Base-by-base conservation (phyloP, 2,329 filamentous ascomycete species). In the Chalara sp. region DNA sequence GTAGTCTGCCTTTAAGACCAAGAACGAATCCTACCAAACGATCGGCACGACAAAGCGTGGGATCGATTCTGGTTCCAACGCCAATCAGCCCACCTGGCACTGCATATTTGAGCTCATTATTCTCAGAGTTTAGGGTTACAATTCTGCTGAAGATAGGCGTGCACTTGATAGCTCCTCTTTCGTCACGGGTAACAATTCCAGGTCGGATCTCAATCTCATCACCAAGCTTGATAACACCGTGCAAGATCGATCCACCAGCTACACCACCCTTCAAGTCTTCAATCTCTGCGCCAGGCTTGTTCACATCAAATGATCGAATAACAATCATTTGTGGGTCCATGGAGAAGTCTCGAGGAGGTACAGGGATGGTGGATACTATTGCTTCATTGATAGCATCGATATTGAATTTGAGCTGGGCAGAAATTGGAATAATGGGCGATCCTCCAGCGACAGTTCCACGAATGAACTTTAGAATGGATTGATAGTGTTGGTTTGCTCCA, bases 281-380 rank as follows among this genome's bases (percentile, higher is more conserved):
- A 59, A 99, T 97, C 73, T 96, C 93, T 41, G 93, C 91, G 80
- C 93, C 93, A 41, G 93, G 93, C 81, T 99, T 99, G 83, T 99
- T 99, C 66, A 99, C 95, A 67, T 99, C 93, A 70, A 99, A 99
- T 2, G 92, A 97, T 71, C 93, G 89, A 70, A 99, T 99, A 67
- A 99, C 86, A 65, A 99, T 99, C 89, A 99, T 96, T 74, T 96
- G 91, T 42, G 93, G 93, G 59, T 92, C 88, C 63, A 87, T 82
- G 61, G 83, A 83, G 76, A 99, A 97, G 71, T 97, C 91, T 70
- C 93, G 82, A 54, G 86, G 74, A 12, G 93, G 93, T 7, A 97
- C 86, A 30, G 93, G 93, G 63, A 99, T 96, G 64, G 89, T 95
- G 67, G 89, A 90, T 70, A 96, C 89, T 59, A 99, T 88, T 64